Evolutionary conservation across 257 asterid species (phyloP), one percentile per base, ranked within the genome.

Genomic region (Misopates orontium): DNA sequence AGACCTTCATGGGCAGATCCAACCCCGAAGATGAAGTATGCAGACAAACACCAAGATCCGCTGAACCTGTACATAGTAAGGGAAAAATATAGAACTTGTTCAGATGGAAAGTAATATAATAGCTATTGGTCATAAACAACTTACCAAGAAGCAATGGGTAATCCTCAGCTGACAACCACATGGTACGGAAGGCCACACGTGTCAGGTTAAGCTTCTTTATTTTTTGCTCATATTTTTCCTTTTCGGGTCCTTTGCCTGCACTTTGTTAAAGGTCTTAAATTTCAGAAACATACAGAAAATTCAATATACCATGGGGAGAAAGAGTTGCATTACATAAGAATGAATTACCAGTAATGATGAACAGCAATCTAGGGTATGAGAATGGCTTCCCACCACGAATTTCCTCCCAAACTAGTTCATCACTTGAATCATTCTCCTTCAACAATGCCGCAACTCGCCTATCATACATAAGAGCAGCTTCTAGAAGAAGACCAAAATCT

Each of bases 161-260:
- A 74, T 90, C 99, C 85, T 93, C 97, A 18, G 99, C 95, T 8
- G 96, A 73, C 64, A 93, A 72, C 98, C 97, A 93, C 96, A 90
- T 90, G 40, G 97, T 93, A 22, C 97, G 96, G 72, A 87, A 88
- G 61, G 99, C 96, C 14, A 90, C 96, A 41, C 99, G 96, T 73
- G 81, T 88, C 51, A 88, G 95, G 69, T 78, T 86, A 62, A 93
- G 86, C 72, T 83, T 93, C 79, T 80, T 82, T 66, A 93, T 83
- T 68, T 78, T 93, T 53, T 84, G 78, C 78, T 93, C 97, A 62
- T 93, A 93, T 72, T 87, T 93, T 77, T 90, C 96, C 84, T 90
- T 93, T 78, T 93, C 96, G 66, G 99, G 97, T 57, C 99, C 99
- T 81, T 93, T 93, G 44, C 99, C 99, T 93, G 71, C 79, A 76